Evolutionary conservation across 1,284 basidiomycete species (phyloP).

Genomic region (Puccinia horiana): DNA sequence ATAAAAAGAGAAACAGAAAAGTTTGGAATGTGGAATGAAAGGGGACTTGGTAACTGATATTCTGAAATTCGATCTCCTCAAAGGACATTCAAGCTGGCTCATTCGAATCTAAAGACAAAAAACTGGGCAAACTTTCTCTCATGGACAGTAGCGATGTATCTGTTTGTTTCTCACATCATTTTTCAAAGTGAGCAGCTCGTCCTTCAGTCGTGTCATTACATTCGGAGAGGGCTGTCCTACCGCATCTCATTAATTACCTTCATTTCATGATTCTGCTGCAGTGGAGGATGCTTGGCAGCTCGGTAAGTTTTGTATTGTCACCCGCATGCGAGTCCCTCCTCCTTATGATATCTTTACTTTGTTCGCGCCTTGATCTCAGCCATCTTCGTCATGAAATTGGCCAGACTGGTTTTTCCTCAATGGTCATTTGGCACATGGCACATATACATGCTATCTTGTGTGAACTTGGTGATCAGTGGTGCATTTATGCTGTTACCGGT

Average conservation of each 20-base stretch:
- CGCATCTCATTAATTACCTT: neutral
- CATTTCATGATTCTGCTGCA: neutral
- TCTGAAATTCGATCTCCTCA: neutral
- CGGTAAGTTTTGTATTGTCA: neutral
- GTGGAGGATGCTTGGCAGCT: slow-evolving; percentile 41
- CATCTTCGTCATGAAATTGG: neutral
- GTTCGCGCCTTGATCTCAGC: neutral
- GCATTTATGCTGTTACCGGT: slow-evolving; percentile 18
- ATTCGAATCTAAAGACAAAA: slow-evolving; percentile 21
- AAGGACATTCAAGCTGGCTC: slow-evolving; percentile 48
- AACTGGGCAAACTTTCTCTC: slow-evolving; percentile 47
- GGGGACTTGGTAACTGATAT: neutral
- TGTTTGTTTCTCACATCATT: slow-evolving; percentile 45
- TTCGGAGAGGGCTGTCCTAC: neutral
- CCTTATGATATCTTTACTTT: neutral
- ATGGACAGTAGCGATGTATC: slow-evolving; percentile 39
- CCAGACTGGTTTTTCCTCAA: slow-evolving; percentile 9
- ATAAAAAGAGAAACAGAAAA: too few species aligned
- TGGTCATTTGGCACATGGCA: slow-evolving; percentile 5
- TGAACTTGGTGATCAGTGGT: slow-evolving; percentile 27
- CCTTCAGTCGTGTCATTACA: neutral
- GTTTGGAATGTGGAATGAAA: neutral
- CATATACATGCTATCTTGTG: slow-evolving; percentile 10
- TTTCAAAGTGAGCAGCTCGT: slow-evolving; percentile 28
- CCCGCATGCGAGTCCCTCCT: neutral